phyloP scores from a whole-genome alignment of 2,329 filamentous ascomycete species.

The Trichophaea hybrida region DNA sequence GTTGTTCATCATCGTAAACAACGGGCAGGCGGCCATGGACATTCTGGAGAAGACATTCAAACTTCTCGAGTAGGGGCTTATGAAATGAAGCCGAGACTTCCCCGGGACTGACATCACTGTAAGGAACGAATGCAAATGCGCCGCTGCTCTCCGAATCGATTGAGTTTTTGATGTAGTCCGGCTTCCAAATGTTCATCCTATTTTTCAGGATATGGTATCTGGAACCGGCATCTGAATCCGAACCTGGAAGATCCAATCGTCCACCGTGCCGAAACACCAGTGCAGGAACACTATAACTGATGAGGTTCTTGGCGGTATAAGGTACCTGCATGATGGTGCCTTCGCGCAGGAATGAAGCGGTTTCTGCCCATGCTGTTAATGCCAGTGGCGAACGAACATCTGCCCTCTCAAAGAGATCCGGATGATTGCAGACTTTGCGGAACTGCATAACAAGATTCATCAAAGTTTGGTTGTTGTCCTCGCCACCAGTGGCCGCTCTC shows the following conservation, averaged over 20 bases:
- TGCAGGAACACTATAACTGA: conserved; percentile 70
- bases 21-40: conserved; percentile 51
- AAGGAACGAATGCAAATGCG: conserved; percentile 79
- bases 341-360: conserved; percentile 85
- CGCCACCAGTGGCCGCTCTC: conserved; percentile 86
- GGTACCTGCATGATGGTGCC: conserved; percentile 62
- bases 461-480: conserved; percentile 83
- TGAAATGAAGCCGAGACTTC: conserved; percentile 60
- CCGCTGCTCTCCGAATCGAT: conserved; percentile 39
- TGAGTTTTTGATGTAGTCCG: conserved; percentile 58
- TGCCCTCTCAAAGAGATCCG: conserved; percentile 87
- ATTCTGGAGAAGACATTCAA: neutral
- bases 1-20: conserved; percentile 51
- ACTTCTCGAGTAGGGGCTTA: conserved; percentile 45
- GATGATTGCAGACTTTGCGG: conserved; percentile 97
- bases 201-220: conserved; percentile 58
- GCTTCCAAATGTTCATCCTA: conserved; percentile 80
- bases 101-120: conserved; percentile 59
- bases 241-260: conserved; percentile 57
- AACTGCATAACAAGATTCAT: conserved; percentile 99
- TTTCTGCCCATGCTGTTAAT: conserved; percentile 80
- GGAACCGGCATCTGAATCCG: conserved; percentile 68
- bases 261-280: conserved; percentile 72
- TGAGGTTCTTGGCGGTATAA: conserved; percentile 75
- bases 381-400: conserved; percentile 80